These are phyloP conservation scores for Leccinum solheimii DNA, from an alignment of 1,284 basidiomycete genomes.

Conservation along the genomic window DNA sequence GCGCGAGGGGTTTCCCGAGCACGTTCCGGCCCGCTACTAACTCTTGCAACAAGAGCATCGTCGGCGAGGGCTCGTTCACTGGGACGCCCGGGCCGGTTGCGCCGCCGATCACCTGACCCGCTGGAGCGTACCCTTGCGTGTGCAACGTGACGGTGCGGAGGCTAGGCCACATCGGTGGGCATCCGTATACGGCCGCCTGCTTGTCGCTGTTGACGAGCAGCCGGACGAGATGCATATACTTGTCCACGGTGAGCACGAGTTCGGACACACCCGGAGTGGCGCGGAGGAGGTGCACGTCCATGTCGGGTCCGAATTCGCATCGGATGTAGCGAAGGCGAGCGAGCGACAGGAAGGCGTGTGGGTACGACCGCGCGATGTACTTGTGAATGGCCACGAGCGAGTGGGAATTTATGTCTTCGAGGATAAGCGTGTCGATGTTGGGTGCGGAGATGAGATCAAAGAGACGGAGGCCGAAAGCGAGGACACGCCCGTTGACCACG, in stretches of 20 bases:
- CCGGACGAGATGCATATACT: slow-evolving; percentile 32
- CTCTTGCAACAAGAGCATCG: slow-evolving; percentile 34
- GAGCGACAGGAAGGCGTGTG: slow-evolving; percentile 31
- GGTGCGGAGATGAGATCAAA: slow-evolving; percentile 35
- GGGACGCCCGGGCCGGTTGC: slow-evolving; percentile 20
- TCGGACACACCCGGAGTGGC: slow-evolving; percentile 32
- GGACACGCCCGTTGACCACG: slow-evolving; percentile 32
- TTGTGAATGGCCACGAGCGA: slow-evolving; percentile 33
- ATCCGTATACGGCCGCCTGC: slow-evolving; percentile 31
- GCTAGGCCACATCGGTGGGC: slow-evolving; percentile 31
- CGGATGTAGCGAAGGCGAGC: slow-evolving; percentile 29
- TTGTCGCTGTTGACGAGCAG: slow-evolving; percentile 38
- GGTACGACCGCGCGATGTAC: slow-evolving; percentile 28
- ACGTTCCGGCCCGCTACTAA: slow-evolving; percentile 23
- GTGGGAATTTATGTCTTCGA: slow-evolving; percentile 33
- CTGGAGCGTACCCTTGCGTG: slow-evolving; percentile 30
- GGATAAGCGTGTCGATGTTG: slow-evolving; percentile 32
- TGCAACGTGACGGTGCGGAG: slow-evolving; percentile 31
- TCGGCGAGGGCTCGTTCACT: slow-evolving; percentile 33
- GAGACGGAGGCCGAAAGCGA: slow-evolving; percentile 31
- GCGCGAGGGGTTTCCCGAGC: slow-evolving; percentile 24
- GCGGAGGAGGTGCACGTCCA: slow-evolving; percentile 35
- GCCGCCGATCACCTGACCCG: slow-evolving; percentile 21
- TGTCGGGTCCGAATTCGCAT: slow-evolving; percentile 34
- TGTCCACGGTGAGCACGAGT: slow-evolving; percentile 34